Base-by-base conservation (phyloP, 176 grass and related monocot genomes). In the Carex scoparia region DNA sequence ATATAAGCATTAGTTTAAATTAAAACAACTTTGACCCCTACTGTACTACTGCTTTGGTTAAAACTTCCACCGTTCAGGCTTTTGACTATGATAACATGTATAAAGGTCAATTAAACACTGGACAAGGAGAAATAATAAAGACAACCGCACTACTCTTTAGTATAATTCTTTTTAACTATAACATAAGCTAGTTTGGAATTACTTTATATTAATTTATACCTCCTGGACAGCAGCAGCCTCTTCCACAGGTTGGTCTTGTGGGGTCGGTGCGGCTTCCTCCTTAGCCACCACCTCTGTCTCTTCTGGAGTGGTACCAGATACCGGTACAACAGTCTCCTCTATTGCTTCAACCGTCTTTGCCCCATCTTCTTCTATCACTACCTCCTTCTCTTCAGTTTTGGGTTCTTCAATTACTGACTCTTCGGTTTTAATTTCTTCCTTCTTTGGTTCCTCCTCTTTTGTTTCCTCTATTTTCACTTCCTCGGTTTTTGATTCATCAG, bases 321-420 rank as follows among this genome's bases (percentile, higher is more conserved):
- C 86, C 19, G 88, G 61, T 74, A 97, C 90, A 61, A 93, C 91
- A 40, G 90, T 84, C 79, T 92, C 91, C 79, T 88, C 90, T 38
- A 91, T 90, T 49, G 93, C 27, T 54, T 92, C 93, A 14, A 90
- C 93, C 3, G 90, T 86, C 83, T 94, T 97, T 75, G 89, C 77
- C n/a, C 86, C 59, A 23, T 90, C 91, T 33, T 88, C 94, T 44
- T 92, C 94, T 40, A 70, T 58, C 79, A 87, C 86, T 57, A 87
- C 79, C 61, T 87, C 87, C 86, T 97, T 91, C 84, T 89, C 89
- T 80, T 91, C 86, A 12, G 78, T 53, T 80, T 84, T 74, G 35
- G 72, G 85, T 80, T 87, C 74, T 10, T 77, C 70, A 12, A 69
- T 35, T 1, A 69, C 81, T 1, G 66, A 31, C 38, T 84, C 81